A percentile compares a stretch with the other conserved stretches of the same genome.
phyloP scores from a whole-genome alignment of 1,284 basidiomycete species.

The Ceratobasidium sp. region DNA sequence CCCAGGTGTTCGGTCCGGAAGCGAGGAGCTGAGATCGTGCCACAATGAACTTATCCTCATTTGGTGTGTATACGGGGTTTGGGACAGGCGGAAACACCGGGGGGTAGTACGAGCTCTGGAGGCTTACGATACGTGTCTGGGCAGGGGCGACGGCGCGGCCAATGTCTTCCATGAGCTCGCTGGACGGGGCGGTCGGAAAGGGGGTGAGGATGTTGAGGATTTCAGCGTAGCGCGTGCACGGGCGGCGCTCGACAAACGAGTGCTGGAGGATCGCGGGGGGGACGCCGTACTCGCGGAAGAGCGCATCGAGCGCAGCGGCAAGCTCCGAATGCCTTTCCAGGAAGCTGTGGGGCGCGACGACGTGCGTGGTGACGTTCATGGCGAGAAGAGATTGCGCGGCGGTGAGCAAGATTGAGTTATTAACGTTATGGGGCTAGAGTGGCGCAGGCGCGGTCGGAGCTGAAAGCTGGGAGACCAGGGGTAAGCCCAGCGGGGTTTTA shows the following conservation, averaged over 20 bases:
- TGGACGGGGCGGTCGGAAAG: slow-evolving; percentile 18
- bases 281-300: slow-evolving; percentile 24
- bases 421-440: slow-evolving; percentile 1
- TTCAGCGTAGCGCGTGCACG: slow-evolving; percentile 5
- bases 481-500: slow-evolving; percentile 8
- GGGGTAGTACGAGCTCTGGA: slow-evolving; percentile 13
- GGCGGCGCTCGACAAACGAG: slow-evolving; percentile 32
- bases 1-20: neutral
- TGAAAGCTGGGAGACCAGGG: neutral
- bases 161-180: slow-evolving; percentile 35
- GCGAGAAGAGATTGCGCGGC: neutral
- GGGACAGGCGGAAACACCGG: slow-evolving; percentile 33
- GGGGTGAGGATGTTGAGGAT: slow-evolving; percentile 22
- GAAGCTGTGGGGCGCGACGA: slow-evolving; percentile 25
- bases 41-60: slow-evolving; percentile 31
- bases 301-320: slow-evolving; percentile 1
- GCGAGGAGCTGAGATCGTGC: slow-evolving; percentile 21
- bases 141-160: slow-evolving; percentile 17
- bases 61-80: slow-evolving; percentile 11
- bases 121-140: slow-evolving; percentile 2
- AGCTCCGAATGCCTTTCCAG: neutral
- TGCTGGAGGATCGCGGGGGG: slow-evolving; percentile 29
- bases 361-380: slow-evolving; percentile 26
- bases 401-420: neutral
- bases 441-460: slow-evolving; percentile 1